phyloP scores from a whole-genome alignment of 176 grass and related monocot species.

The Raddia distichophylla region DNA sequence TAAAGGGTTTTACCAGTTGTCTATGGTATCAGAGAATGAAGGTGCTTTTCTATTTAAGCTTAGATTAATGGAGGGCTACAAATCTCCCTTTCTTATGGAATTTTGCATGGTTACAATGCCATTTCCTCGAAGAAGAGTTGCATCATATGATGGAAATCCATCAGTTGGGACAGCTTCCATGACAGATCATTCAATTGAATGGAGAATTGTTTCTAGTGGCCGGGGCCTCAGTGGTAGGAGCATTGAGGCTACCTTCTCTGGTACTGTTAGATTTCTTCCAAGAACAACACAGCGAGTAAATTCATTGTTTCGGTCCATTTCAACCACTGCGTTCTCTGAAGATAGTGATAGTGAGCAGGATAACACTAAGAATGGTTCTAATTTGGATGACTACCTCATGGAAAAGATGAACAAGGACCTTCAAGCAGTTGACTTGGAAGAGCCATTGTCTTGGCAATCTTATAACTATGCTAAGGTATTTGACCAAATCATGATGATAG shows the following conservation, averaged over 20 bases:
- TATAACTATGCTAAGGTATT: conserved; percentile 95
- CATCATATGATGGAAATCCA: conserved; percentile 88
- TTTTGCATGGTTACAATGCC: conserved; percentile 94
- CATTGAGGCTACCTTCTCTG: conserved; percentile 88
- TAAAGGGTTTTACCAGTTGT: conserved; percentile 95
- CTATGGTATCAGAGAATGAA: conserved; percentile 93
- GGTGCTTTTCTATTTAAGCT: conserved; percentile 95
- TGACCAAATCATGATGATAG: conserved; percentile 17
- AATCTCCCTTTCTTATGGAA: conserved; percentile 84
- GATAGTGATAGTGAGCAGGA: conserved; percentile 88
- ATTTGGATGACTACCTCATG: conserved; percentile 83
- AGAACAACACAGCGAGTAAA: conserved; percentile 55
- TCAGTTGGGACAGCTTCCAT: conserved; percentile 85
- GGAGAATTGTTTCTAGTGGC: conserved; percentile 87
- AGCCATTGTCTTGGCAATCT: conserved; percentile 97
- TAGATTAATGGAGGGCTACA: conserved; percentile 89
- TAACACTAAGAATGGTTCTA: conserved; percentile 56
- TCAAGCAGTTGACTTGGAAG: conserved; percentile 83
- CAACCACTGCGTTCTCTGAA: conserved; percentile 53
- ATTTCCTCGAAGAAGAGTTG: conserved; percentile 84
- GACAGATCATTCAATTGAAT: conserved; percentile 86
- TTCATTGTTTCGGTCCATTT: conserved; percentile 55
- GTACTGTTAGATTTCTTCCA: conserved; percentile 80
- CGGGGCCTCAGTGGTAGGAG: conserved; percentile 80
- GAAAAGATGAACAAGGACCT: conserved; percentile 95